Evolutionary conservation across 352 stramenopile genomes (phyloP).

Genomic region (Phytophthora sansomeana): DNA sequence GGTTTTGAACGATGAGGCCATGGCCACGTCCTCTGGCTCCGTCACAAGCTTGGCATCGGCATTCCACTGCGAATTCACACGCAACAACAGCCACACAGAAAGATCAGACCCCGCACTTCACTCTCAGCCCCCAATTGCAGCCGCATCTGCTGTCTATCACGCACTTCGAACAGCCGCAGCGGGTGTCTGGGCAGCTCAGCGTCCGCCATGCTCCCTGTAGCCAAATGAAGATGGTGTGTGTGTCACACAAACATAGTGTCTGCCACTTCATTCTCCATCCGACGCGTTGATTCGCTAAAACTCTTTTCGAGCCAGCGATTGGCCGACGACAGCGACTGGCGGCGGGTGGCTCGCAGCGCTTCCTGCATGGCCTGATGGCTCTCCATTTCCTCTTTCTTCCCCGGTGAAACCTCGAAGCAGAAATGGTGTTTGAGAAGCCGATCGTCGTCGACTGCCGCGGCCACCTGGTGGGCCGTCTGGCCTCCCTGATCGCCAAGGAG

Average conservation of each 20-base stretch:
- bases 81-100: slow-evolving; percentile 3
- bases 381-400: slow-evolving; percentile 80
- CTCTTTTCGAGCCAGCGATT: slow-evolving; percentile 13
- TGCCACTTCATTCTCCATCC: not conserved
- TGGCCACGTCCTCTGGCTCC: slow-evolving; percentile 43
- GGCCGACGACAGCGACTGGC: slow-evolving; percentile 32
- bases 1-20: slow-evolving; percentile 55
- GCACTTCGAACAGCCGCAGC: slow-evolving; percentile 37
- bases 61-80: not conserved
- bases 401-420: slow-evolving; percentile 54
- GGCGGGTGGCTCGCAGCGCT: slow-evolving; percentile 13
- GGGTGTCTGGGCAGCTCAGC: slow-evolving; percentile 24
- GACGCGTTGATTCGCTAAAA: slow-evolving; percentile 30
- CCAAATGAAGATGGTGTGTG: not conserved
- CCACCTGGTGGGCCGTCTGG: slow-evolving; percentile 98
- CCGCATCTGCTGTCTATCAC: not conserved
- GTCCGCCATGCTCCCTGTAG: slow-evolving; percentile 8
- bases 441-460: slow-evolving; percentile 98
- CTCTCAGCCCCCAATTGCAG: not conserved
- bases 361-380: not conserved
- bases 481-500: slow-evolving; percentile 99
- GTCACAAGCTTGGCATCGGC: slow-evolving; percentile 23
- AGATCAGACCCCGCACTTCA: not conserved
- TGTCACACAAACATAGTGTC: not conserved
- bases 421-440: slow-evolving; percentile 95